These are phyloP conservation scores for Paradendryphiella salina DNA, from an alignment of 2,329 filamentous ascomycete genomes.

Conservation along the genomic window DNA sequence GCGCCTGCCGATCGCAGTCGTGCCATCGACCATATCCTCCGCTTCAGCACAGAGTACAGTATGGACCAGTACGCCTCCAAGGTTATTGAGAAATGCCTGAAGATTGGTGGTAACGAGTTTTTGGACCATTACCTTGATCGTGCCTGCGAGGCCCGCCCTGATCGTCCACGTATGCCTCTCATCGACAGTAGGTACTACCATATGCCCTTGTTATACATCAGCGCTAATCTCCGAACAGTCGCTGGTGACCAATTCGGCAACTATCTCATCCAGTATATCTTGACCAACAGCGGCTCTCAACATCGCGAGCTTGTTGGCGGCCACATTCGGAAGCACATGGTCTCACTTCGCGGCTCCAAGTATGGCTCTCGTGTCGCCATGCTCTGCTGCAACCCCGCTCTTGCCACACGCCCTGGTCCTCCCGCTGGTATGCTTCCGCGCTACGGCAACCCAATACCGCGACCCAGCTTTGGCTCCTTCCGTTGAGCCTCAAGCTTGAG, in stretches of 20 bases:
- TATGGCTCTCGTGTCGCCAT: slow-evolving; percentile 98
- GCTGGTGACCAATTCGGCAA: slow-evolving; percentile 98
- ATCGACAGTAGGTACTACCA: slow-evolving; percentile 72
- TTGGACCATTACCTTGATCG: slow-evolving; percentile 89
- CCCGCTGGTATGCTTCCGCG: slow-evolving; percentile 62
- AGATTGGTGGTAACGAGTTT: slow-evolving; percentile 91
- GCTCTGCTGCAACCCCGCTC: slow-evolving; percentile 95
- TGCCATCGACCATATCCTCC: slow-evolving; percentile 93
- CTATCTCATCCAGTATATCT: slow-evolving; percentile 95
- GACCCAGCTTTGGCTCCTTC: slow-evolving; percentile 37
- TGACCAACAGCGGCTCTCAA: slow-evolving; percentile 82
- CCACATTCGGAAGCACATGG: slow-evolving; percentile 98
- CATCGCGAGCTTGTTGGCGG: slow-evolving; percentile 91
- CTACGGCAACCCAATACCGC: slow-evolving; percentile 36
- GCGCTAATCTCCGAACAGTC: slow-evolving; percentile 54
- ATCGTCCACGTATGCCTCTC: slow-evolving; percentile 91
- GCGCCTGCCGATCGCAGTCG: slow-evolving; percentile 86
- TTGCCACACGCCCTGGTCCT: slow-evolving; percentile 85
- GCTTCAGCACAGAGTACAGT: slow-evolving; percentile 92
- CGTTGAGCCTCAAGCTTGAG: slow-evolving; percentile 24
- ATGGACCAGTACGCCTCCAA: slow-evolving; percentile 99
- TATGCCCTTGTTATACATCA: neutral
- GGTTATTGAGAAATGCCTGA: slow-evolving; percentile 98
- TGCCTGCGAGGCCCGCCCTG: slow-evolving; percentile 86
- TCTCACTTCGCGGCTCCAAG: slow-evolving; percentile 95